Evolutionary conservation across 257 asterid genomes (phyloP).

Genomic region (Solanum peruvianum): DNA sequence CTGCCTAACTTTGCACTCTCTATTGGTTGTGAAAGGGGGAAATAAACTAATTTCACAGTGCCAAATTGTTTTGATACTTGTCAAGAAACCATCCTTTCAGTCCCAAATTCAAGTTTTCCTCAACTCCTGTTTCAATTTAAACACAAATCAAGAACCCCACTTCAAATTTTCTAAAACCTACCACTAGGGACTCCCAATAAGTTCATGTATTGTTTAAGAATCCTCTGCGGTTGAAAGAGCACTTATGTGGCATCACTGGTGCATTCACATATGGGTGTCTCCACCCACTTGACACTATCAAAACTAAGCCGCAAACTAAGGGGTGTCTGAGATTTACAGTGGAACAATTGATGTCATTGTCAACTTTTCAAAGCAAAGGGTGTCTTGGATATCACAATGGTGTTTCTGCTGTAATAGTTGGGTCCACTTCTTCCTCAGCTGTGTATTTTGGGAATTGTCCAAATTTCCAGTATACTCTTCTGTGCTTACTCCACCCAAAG

Average conservation of each 20-base stretch:
- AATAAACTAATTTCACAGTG: not conserved
- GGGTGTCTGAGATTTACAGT: slow-evolving; percentile 67
- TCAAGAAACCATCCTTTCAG: not conserved
- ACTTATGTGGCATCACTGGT: slow-evolving; percentile 75
- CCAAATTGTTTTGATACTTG: not conserved
- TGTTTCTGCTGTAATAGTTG: slow-evolving; percentile 82
- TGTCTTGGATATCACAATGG: slow-evolving; percentile 76
- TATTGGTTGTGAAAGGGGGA: not conserved
- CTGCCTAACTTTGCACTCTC: not conserved
- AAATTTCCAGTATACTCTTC: slow-evolving; percentile 38
- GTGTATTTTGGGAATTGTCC: slow-evolving; percentile 85
- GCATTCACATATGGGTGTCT: slow-evolving; percentile 90
- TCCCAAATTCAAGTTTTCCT: slow-evolving; percentile 28
- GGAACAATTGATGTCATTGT: slow-evolving; percentile 69
- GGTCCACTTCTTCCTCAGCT: slow-evolving; percentile 83
- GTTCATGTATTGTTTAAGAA: slow-evolving; percentile 58
- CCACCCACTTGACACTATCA: slow-evolving; percentile 77
- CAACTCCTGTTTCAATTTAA: slow-evolving; percentile 47
- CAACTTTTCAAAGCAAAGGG: slow-evolving; percentile 59
- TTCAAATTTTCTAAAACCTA: slow-evolving; percentile 45
- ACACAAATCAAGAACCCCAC: slow-evolving; percentile 17
- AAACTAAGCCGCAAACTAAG: slow-evolving; percentile 82
- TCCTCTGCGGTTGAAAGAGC: slow-evolving; percentile 80
- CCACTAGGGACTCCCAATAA: slow-evolving; percentile 41
- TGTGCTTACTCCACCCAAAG: slow-evolving; percentile 75